These are phyloP conservation scores for Metrosideros polymorpha DNA, from an alignment of 441 rosid species.

Conservation along the genomic window DNA sequence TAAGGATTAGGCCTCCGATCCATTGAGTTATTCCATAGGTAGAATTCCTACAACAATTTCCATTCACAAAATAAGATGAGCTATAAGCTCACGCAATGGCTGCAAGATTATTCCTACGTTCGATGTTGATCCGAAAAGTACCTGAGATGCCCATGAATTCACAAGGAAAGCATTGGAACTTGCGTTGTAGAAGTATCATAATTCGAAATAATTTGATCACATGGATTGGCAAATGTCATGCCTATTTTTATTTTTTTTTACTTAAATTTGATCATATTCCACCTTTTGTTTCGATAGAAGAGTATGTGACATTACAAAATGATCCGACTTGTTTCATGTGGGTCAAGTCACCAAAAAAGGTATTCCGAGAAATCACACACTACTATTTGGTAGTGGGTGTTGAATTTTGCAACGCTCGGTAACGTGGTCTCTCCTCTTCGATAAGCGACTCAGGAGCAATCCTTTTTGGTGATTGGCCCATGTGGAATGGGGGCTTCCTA, in stretches of 20 bases:
- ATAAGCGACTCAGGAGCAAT: background rate
- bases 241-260: no score
- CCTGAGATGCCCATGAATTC: no score
- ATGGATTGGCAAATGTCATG: no score
- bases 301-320: rapidly evolving
- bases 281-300: background rate
- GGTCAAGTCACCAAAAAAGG: background rate
- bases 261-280: background rate
- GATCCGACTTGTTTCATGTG: rapidly evolving
- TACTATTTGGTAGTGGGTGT: background rate
- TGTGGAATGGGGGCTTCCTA: no score
- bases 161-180: no score
- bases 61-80: background rate
- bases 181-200: no score
- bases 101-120: no score
- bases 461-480: background rate
- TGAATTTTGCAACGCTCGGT: background rate
- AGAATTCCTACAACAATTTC: background rate
- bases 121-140: no score
- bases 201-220: no score
- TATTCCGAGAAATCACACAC: background rate
- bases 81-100: no score
- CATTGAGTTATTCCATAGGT: background rate
- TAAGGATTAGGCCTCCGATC: background rate
- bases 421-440: background rate